These are phyloP conservation scores for Chloranthus sessilifolius DNA, from an alignment of 164 flowering plant genomes.

Conservation along the genomic window DNA sequence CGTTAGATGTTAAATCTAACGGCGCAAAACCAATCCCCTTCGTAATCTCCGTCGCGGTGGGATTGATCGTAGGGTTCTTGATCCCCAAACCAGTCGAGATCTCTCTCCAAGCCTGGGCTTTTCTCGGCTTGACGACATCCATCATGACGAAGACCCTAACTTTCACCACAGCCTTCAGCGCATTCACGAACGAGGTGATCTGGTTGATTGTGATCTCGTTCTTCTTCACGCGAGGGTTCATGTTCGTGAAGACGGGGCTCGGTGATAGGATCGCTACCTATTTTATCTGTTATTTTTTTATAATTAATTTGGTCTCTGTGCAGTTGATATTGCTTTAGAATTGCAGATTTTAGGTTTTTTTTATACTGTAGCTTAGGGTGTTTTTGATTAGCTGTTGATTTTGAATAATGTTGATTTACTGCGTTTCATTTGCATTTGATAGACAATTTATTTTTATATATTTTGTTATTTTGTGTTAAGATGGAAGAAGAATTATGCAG, in stretches of 20 bases:
- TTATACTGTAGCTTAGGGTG: too few species aligned
- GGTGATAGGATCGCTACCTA: conserved; percentile 89
- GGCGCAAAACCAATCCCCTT: conserved; percentile 66
- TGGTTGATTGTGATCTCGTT: conserved; percentile 95
- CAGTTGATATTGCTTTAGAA: too few species aligned
- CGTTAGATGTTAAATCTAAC: too few species aligned
- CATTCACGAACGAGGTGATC: conserved; percentile 85
- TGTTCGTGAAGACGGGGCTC: conserved; percentile 87
- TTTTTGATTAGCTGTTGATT: too few species aligned
- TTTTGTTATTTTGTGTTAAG: too few species aligned
- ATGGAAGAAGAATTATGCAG: too few species aligned
- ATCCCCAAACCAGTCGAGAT: conserved; percentile 66
- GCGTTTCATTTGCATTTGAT: too few species aligned
- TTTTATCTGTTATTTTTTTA: too few species aligned
- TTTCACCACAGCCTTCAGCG: conserved; percentile 61
- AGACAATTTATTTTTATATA: too few species aligned
- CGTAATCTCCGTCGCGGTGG: conserved; percentile 53
- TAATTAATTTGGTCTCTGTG: too few species aligned
- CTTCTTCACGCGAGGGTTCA: conserved; percentile 95
- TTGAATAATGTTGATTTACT: too few species aligned
- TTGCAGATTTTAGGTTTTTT: too few species aligned
- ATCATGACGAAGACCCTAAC: conserved; percentile 60
- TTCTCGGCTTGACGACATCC: conserved; percentile 62
- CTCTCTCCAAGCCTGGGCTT: conserved; percentile 76
- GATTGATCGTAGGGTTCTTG: conserved; percentile 44